Evolutionary conservation across 768 basidiomycete genomes (phyloP).

Genomic region (Tricholoma hemisulphureum): DNA sequence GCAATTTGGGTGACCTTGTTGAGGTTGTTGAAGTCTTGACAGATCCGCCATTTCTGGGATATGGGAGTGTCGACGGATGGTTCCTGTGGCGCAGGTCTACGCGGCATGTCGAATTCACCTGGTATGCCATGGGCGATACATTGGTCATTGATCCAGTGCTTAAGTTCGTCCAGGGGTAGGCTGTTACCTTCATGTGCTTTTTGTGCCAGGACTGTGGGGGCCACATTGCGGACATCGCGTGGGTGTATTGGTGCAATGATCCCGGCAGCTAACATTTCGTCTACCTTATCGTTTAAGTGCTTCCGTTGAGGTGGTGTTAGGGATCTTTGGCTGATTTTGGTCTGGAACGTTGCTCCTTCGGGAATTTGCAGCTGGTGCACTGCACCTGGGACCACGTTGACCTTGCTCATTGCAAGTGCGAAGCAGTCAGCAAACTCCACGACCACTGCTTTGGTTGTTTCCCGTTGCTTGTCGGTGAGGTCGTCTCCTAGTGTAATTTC

Average conservation of each 20-base stretch:
- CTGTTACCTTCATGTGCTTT: too few species aligned
- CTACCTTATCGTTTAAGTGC: too few species aligned
- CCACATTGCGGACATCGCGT: neutral
- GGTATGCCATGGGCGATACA: too few species aligned
- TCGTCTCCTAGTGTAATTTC: neutral
- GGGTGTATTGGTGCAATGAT: slow-evolving; percentile 30
- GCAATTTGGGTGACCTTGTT: slow-evolving; percentile 25
- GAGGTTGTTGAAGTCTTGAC: slow-evolving; percentile 34
- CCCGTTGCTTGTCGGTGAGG: neutral
- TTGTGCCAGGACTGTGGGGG: too few species aligned
- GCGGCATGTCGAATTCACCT: too few species aligned
- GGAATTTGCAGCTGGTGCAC: slow-evolving; percentile 36
- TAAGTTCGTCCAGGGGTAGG: too few species aligned
- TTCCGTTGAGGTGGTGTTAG: slow-evolving; percentile 28
- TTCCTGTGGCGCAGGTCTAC: slow-evolving; percentile 1
- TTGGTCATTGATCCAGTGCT: too few species aligned
- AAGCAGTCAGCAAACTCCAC: neutral
- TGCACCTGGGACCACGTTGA: neutral
- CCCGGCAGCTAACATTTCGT: too few species aligned
- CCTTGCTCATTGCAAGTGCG: neutral
- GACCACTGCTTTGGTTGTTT: neutral
- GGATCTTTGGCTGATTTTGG: slow-evolving; percentile 26
- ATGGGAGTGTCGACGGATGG: neutral
- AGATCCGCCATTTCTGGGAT: slow-evolving; percentile 31
- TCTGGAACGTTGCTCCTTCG: slow-evolving; percentile 23